Base-by-base conservation (phyloP, 208 protist genomes). In the Sergeia podlipaevii region DNA sequence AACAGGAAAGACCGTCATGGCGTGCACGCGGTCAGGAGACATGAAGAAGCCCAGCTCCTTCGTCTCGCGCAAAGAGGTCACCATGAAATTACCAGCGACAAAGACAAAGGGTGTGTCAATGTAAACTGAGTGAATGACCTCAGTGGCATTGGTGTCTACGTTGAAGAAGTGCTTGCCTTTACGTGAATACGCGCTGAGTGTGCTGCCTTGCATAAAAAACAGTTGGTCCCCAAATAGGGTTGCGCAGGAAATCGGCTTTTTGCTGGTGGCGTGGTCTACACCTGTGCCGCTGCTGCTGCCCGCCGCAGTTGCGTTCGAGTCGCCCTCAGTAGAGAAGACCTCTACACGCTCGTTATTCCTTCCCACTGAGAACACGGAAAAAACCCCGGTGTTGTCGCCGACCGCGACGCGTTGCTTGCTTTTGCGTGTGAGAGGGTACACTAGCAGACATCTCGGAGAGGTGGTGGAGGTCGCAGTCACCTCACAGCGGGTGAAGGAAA, bases 31-130 rank as follows among this genome's bases (percentile, higher is more conserved):
- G 41, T 96, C 90, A 13, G 90, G 86, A 0, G 80, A 72, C 57
- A 96, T 80, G 74, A 76, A 96, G 36, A 94, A 92, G 28, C 86
- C 86, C 5, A 89, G 60, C 64, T 93, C 84, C 23, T 80, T 85
- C 0, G 59, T 74, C 52, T 96, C 90, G 10, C 61, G 34, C 55
- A 93, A 80, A 15, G 76, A 72, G 18, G 85, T 90, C 44, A 85
- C 50, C 76, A 92, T 93, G 52, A 87, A 96, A 51, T 88, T 80
- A 4, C 90, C 90, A 4, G 77, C 73, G 17, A 80, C 59, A 47
- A 91, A 91, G 33, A 96, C 80, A 44, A 79, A 91, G 1, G 90
- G 90, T 2, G 81, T 92, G 34, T 79, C 70, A 23, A 94, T 76
- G 46, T 63, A 67, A 24, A 96, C 29, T 10, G 66, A 59, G 44